A percentile compares a stretch with the other conserved stretches of the same genome.
phyloP scores from a whole-genome alignment of 257 asterid genomes.

The Orobanche coerulescens region DNA sequence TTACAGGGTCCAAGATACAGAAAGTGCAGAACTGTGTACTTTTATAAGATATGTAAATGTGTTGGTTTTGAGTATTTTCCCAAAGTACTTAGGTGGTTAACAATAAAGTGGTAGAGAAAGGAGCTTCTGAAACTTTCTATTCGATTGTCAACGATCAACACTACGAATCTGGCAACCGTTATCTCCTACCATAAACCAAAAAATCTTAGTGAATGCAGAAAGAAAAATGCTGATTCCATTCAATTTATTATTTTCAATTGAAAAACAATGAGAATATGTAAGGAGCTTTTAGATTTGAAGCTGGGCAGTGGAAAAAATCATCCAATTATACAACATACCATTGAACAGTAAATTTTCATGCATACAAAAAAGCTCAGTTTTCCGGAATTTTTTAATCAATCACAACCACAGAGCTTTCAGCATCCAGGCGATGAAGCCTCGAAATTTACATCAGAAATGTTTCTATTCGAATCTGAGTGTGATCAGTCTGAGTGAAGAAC shows the following conservation, averaged over 20 bases:
- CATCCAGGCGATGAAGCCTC: neutral
- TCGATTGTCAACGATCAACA: neutral
- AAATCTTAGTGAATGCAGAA: neutral
- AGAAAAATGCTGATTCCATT: neutral
- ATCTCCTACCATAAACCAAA: neutral
- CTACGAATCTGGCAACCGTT: neutral
- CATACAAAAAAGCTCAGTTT: neutral
- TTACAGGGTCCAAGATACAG: neutral
- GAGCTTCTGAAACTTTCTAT: neutral
- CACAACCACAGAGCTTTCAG: neutral
- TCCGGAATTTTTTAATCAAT: neutral
- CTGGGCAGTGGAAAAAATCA: neutral
- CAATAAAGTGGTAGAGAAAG: neutral
- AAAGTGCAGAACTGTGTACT: neutral
- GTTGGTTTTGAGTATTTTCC: neutral
- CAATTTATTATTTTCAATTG: neutral
- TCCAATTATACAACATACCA: neutral
- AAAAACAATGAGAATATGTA: neutral
- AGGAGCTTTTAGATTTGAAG: neutral
- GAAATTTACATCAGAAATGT: slow-evolving; percentile 9
- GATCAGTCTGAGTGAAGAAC: neutral
- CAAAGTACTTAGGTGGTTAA: neutral
- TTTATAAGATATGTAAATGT: neutral
- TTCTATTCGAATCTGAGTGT: neutral
- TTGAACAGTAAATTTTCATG: neutral